Base-by-base conservation (phyloP, 306 rosid species). In the Cyclanthera cordifolia region DNA sequence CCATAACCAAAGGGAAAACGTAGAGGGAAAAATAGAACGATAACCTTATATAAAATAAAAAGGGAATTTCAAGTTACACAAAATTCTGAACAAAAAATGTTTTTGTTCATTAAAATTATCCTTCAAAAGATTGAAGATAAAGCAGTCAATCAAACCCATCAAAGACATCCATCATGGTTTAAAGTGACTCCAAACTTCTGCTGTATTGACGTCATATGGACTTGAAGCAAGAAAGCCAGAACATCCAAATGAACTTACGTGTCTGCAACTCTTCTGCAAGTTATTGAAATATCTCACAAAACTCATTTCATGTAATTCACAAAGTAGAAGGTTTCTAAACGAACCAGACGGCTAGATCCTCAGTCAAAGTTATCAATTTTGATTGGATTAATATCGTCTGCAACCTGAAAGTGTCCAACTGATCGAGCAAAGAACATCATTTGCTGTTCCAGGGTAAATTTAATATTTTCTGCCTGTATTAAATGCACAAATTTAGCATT, bases 341-440 rank as follows among this genome's bases (percentile, higher is more conserved):
- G 12, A 52, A 78, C 85, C 77, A 72, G 56, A 8, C 20, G 4
- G 16, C 5, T 2, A 70, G 43, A 41, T 58, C 70, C 76, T 77
- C 20, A 60, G 47, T 87, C 88, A 2, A 86, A 83, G 81, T 90
- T 93, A 52, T 90, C 91, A 23, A 93, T 82, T 84, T 82, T 84
- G 82, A 93, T 79, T 6, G 99, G 96, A 49, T 76, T 82, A 51
- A 93, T 89, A 14, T 85, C 81, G 34, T 88, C 99, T 4, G 95
- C 99, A 70, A 93, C 96, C 53, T 80, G 30, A 70, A 93, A 93
- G 77, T 51, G 73, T 49, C 99, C 99, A 59, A 93, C 85, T 68
- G 85, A 50, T 39, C 96, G 82, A 23, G 96, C 99, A 55, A 90
- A 93, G 94, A 93, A 93, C 63, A 93, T 90, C 99, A 93, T 93